These are phyloP conservation scores for Leptographium wingfieldii DNA, from an alignment of 2,329 filamentous ascomycete genomes.

Conservation along the genomic window DNA sequence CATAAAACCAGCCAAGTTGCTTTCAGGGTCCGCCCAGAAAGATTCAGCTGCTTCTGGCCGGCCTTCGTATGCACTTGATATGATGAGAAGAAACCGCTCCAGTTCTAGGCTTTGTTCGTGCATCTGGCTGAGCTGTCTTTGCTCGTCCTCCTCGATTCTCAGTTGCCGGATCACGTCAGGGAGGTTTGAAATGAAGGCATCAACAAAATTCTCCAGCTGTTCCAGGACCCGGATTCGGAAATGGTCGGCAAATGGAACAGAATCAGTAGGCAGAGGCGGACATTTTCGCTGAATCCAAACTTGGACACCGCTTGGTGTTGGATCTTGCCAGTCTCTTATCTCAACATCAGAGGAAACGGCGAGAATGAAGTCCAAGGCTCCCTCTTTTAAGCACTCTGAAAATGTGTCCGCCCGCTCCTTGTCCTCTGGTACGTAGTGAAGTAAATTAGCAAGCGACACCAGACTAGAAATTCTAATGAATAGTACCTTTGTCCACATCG, in stretches of 20 bases:
- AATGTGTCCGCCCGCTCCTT: conserved; percentile 61
- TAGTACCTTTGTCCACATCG: conserved; percentile 45
- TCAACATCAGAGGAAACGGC: conserved; percentile 73
- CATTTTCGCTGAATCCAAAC: conserved; percentile 74
- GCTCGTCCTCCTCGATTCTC: conserved; percentile 80
- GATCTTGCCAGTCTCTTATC: conserved; percentile 74
- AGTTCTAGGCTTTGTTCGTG: conserved; percentile 61
- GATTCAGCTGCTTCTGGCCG: conserved; percentile 72
- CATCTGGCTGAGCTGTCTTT: conserved; percentile 53
- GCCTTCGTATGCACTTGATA: conserved; percentile 81
- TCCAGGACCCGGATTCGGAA: conserved; percentile 65
- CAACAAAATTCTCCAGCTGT: conserved; percentile 75
- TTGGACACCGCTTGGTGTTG: conserved; percentile 70
- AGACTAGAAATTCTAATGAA: background rate
- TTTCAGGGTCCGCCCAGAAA: conserved; percentile 88
- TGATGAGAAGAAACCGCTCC: conserved; percentile 83
- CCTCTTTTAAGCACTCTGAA: conserved; percentile 67
- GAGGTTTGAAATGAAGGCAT: conserved; percentile 89
- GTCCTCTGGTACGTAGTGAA: conserved; percentile 37
- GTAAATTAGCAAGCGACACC: background rate
- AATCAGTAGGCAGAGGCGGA: conserved; percentile 53
- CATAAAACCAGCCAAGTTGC: conserved; percentile 86
- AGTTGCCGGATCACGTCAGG: conserved; percentile 81
- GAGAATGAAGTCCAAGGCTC: conserved; percentile 84
- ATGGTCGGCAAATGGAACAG: conserved; percentile 53